phyloP scores from a whole-genome alignment of 495 filamentous ascomycete genomes.

The Cenococcum geophilum region DNA sequence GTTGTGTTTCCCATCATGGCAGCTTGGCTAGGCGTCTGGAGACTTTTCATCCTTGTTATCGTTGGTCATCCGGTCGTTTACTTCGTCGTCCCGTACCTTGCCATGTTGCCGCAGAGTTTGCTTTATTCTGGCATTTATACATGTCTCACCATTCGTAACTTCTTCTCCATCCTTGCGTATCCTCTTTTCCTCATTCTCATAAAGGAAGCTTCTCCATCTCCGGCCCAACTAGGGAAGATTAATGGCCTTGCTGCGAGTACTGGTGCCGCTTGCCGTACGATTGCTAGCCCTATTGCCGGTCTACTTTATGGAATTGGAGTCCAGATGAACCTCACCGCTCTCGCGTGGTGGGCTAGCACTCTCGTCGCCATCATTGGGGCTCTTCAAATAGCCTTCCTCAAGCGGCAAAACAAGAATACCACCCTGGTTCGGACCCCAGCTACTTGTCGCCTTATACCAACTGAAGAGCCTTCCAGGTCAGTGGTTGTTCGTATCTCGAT shows the following conservation, averaged over 20 bases:
- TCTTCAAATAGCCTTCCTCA: slow-evolving; percentile 61
- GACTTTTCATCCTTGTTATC: slow-evolving; percentile 65
- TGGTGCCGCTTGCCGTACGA: slow-evolving; percentile 67
- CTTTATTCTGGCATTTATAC: slow-evolving; percentile 65
- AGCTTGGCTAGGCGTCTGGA: slow-evolving; percentile 66
- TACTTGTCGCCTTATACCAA: slow-evolving; percentile 12
- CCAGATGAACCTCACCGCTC: slow-evolving; percentile 59
- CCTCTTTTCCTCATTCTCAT: slow-evolving; percentile 75
- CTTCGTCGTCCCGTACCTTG: slow-evolving; percentile 64
- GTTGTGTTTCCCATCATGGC: slow-evolving; percentile 67
- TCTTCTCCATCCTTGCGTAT: slow-evolving; percentile 70
- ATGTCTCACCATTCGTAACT: slow-evolving; percentile 65
- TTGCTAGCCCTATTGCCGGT: slow-evolving; percentile 70
- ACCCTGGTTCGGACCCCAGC: slow-evolving; percentile 12
- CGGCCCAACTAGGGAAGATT: slow-evolving; percentile 63
- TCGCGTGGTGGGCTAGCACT: slow-evolving; percentile 73
- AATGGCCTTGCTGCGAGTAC: slow-evolving; percentile 77
- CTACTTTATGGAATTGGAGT: slow-evolving; percentile 65
- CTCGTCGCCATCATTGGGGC: slow-evolving; percentile 64
- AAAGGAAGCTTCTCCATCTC: slow-evolving; percentile 71
- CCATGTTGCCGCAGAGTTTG: slow-evolving; percentile 52
- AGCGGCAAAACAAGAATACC: slow-evolving; percentile 40
- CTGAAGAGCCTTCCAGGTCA: slow-evolving; percentile 4
- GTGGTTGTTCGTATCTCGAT: slow-evolving; percentile 17
- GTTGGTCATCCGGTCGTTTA: slow-evolving; percentile 70